Conservation (phyloP, 208 protist genomes). For the Phytomonas sp. region DNA sequence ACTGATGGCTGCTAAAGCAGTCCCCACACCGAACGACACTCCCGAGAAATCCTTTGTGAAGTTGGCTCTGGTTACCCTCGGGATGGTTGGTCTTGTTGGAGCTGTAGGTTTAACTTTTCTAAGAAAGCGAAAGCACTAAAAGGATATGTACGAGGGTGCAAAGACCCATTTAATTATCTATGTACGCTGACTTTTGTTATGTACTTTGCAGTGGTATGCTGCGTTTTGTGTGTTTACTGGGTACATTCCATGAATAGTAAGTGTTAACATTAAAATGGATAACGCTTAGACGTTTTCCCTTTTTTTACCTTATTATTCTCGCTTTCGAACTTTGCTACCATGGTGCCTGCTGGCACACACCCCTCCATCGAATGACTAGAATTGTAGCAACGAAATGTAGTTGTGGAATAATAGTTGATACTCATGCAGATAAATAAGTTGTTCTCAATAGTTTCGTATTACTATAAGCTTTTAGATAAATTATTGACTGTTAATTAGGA, state of each 20-base stretch:
- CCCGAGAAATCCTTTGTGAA: neutral
- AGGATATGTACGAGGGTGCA: neutral
- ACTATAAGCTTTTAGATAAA: neutral
- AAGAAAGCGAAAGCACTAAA: neutral
- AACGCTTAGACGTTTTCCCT: conserved; percentile 12
- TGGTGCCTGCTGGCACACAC: neutral
- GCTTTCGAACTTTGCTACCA: neutral
- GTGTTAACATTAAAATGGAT: conserved; percentile 1
- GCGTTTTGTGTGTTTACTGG: conserved; percentile 1
- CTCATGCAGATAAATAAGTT: neutral
- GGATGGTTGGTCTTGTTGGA: neutral
- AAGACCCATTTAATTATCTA: neutral
- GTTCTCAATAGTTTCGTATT: neutral
- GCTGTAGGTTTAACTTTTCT: neutral
- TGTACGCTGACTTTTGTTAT: neutral
- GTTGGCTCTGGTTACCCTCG: neutral
- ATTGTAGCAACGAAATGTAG: neutral
- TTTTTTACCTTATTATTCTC: conserved; percentile 14
- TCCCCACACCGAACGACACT: neutral
- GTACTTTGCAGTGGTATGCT: neutral
- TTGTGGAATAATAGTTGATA: neutral
- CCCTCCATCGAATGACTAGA: neutral
- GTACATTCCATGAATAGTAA: conserved; percentile 10
- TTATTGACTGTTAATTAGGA: neutral
- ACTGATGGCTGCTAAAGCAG: conserved; percentile 23